Evolutionary conservation across 169 alveolate genomes (phyloP).

Genomic region (Babesia bovis): DNA sequence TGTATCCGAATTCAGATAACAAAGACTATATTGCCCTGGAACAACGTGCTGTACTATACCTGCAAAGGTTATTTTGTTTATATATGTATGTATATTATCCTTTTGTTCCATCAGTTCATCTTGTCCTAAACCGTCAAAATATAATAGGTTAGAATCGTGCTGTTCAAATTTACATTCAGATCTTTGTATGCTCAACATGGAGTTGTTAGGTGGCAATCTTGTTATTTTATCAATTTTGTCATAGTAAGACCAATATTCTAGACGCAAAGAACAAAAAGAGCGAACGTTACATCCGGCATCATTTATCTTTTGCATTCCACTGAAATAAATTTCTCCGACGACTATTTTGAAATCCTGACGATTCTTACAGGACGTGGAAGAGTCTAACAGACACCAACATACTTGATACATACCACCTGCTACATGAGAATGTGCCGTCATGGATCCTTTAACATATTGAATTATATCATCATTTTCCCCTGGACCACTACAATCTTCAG

Average conservation of each 20-base stretch:
- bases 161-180: background rate
- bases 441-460: background rate
- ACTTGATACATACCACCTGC: background rate
- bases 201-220: background rate
- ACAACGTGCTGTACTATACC: background rate
- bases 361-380: background rate
- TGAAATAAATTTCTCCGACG: constrained; percentile 22
- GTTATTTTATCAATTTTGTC: background rate
- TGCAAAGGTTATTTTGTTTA: background rate
- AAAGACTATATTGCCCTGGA: constrained; percentile 6
- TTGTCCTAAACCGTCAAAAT: background rate
- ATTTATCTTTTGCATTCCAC: constrained; percentile 10
- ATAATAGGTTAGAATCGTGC: background rate
- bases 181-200: background rate
- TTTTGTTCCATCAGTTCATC: background rate
- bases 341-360: constrained; percentile 29
- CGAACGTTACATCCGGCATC: background rate
- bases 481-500: background rate
- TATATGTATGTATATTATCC: background rate
- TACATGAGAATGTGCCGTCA: background rate
- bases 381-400: constrained; percentile 51
- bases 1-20: background rate
- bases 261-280: background rate
- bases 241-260: constrained; percentile 10
- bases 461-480: background rate